Percentiles rank a stretch among this genome's conserved stretches.
Conservation (phyloP, 352 stramenopile species). For the Globisporangium canariense region DNA sequence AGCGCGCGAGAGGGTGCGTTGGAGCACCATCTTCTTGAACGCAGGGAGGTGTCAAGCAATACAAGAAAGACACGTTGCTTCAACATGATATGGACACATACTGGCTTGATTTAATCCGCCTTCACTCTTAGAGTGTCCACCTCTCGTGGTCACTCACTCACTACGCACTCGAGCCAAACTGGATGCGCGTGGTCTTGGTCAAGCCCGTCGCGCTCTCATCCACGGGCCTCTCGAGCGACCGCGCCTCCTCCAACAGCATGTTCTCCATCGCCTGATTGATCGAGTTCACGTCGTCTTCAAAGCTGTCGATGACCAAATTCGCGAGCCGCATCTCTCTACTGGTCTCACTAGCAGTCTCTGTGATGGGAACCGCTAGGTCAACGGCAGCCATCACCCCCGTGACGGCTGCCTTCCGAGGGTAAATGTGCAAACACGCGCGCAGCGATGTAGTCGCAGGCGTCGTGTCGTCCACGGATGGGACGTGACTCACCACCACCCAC, state of each 20-base stretch:
- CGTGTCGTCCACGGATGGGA: slow-evolving; percentile 3
- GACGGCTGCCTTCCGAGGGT: background rate
- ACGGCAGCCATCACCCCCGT: background rate
- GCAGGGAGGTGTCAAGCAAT: too few species aligned
- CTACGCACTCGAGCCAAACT: background rate
- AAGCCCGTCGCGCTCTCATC: background rate
- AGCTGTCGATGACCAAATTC: slow-evolving; percentile 10
- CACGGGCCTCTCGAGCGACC: background rate
- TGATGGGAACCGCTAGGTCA: background rate
- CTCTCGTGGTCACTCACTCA: background rate
- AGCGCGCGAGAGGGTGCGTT: too few species aligned
- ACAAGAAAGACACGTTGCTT: background rate
- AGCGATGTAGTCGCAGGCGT: slow-evolving; percentile 6
- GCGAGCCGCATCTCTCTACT: background rate
- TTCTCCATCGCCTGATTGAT: slow-evolving; percentile 20
- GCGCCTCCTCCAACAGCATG: slow-evolving; percentile 9
- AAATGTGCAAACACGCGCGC: slow-evolving; percentile 16
- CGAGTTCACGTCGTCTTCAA: slow-evolving; percentile 21
- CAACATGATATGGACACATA: background rate
- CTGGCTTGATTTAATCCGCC: background rate
- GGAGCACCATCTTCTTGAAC: too few species aligned
- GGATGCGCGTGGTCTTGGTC: background rate
- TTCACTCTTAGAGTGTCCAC: background rate
- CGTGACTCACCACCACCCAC: slow-evolving; percentile 12
- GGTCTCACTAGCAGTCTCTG: background rate